Base-by-base conservation (phyloP, 2,329 filamentous ascomycete genomes). In the Hirsutella rhossiliensis region DNA sequence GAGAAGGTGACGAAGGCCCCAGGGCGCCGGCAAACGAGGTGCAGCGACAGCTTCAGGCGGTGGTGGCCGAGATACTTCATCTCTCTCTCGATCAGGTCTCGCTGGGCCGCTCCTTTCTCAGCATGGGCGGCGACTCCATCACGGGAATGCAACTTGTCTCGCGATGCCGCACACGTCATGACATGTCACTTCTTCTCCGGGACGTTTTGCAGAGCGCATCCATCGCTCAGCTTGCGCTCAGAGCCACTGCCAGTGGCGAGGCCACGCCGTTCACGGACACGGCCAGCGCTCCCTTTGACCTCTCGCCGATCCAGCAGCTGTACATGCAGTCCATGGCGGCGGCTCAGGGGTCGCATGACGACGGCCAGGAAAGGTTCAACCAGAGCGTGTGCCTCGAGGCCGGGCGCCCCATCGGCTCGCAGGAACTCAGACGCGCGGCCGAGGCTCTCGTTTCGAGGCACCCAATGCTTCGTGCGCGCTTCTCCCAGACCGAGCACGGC, bases 71-170 rank as follows among this genome's bases (percentile, higher is more conserved):
- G 5, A n/a, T 12, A 3, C 15, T 32, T 4, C 30, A 9, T 9
- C 30, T 32, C 30, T 9, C 30, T 12, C 11, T 12, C 11, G 30
- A 32, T 9, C 15, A 17, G 34, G 18, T 38, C 18, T 11, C 9
- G 8, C n/a, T 38, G 5, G 5, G 15, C 18, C 8, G 15, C 11
- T 18, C 15, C 42, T 59, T 59, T 42, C 51, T 59, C 13, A 40
- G 42, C 3, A 44, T 54, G 0, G 54, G 50, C 1, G 49, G 54
- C 4, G 51, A 57, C 36, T 59, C 56, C 1, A 47, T 57, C 20
- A 42, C 37, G 0, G 53, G 54, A 9, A 43, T 46, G 19, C 13
- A 39, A 4, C 17, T 43, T 12, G 41, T 47, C 4, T n/a, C 31
- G 2, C 17, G 30, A n/a, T 18, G 31, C 19, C 20, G 12, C 38